These are phyloP conservation scores for Pseudopyricularia javanii DNA, from an alignment of 2,329 filamentous ascomycete genomes.

Conservation along the genomic window DNA sequence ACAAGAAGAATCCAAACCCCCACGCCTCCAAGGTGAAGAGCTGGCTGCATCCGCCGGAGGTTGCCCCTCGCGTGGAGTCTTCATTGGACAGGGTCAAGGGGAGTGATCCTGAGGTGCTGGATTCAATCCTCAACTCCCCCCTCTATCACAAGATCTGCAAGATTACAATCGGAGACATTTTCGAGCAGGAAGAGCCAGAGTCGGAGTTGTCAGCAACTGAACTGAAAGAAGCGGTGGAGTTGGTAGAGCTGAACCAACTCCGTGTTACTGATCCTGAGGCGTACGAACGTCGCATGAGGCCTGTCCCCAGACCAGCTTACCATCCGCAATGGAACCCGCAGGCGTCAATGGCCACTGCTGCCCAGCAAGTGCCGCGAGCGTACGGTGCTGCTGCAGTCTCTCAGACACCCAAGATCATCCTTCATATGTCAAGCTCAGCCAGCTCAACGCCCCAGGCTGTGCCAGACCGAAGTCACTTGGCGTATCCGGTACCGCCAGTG, in stretches of 20 bases:
- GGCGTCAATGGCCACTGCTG: not conserved
- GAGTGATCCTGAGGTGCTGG: constrained; percentile 53
- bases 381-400: not conserved
- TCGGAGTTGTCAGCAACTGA: constrained; percentile 49
- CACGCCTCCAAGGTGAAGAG: constrained; percentile 44
- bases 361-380: not conserved
- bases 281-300: not conserved
- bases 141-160: constrained; percentile 29
- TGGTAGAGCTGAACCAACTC: constrained; percentile 15
- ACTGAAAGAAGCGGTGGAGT: constrained; percentile 34
- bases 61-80: constrained; percentile 38
- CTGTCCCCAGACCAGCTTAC: not conserved
- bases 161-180: constrained; percentile 59
- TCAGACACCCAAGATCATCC: not conserved
- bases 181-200: constrained; percentile 56
- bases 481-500: not conserved
- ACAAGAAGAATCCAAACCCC: constrained; percentile 66
- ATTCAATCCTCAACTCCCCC: constrained; percentile 27
- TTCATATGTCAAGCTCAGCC: not conserved
- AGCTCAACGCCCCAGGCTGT: not conserved
- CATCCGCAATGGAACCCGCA: not conserved
- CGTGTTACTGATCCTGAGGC: constrained; percentile 3
- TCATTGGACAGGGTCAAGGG: constrained; percentile 23
- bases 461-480: no score
- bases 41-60: constrained; percentile 46